Evolutionary conservation across 1,139 yeast genomes (phyloP), one percentile per base, ranked within the genome.

Genomic region (Eremothecium gossypii): DNA sequence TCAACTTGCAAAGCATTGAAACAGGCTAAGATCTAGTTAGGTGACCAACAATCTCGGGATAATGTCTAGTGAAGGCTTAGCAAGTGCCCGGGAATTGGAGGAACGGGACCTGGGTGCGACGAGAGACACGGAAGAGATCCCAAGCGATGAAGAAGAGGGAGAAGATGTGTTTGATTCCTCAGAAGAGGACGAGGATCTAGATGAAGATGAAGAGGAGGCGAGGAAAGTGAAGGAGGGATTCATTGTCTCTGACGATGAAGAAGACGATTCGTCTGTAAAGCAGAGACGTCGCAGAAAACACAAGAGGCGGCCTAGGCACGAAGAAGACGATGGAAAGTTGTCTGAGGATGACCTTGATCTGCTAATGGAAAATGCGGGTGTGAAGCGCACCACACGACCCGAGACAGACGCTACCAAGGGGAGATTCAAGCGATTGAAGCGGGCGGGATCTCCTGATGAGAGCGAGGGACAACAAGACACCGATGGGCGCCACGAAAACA

Each of bases 331-430:
- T 39, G 81, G 73, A 47, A 91, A 83, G 42, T 72, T 91, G 44
- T 94, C 93, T 57, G 96, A 91, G 60, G 99, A 91, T 63, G 99
- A 91, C 64, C 73, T 93, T 55, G 97, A 89, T 52, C 73, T 91
- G 46, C 70, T 91, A 48, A 73, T 87, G 74, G 97, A 91, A 62
- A 89, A 89, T 60, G 77, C 94, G 0, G 96, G 96, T 37, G 83
- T 76, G 12, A 55, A 60, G 36, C 54, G 64, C 29, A 67, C 68
- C 36, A 69, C 73, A 2, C 58, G 58, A 26, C 53, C 70, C 17
- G 59, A 66, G 5, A 46, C 67, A 2, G 38, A 44, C 10, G 41
- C 49, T 17, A 68, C 69, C 33, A 70, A 76, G 49, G 69, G 73
- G 7, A 73, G 69, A 48, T 78, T 85, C 64, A 91, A 89, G 63